Evolutionary conservation across 257 asterid species (phyloP).

Genomic region (Fraxinus americana): DNA sequence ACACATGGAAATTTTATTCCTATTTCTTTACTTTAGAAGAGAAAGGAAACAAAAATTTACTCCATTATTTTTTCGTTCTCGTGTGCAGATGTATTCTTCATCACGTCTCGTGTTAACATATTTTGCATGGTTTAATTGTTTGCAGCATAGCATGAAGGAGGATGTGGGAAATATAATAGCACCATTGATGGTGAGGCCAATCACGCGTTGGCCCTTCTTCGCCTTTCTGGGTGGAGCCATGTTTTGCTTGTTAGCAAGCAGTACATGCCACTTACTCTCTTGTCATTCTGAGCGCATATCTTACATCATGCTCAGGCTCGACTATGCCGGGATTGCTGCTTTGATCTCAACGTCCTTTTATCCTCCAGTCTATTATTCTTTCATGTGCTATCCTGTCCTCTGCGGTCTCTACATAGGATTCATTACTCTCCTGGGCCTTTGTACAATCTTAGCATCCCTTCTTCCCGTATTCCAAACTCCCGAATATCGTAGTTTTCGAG

Average conservation of each 20-base stretch:
- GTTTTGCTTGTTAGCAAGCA: slow-evolving; percentile 94
- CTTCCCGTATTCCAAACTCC: slow-evolving; percentile 87
- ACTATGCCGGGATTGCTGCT: slow-evolving; percentile 91
- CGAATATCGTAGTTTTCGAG: slow-evolving; percentile 73
- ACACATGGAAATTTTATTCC: too few species aligned
- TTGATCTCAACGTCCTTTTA: slow-evolving; percentile 90
- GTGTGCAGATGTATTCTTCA: neutral
- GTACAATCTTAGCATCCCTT: slow-evolving; percentile 69
- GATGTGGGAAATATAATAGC: slow-evolving; percentile 84
- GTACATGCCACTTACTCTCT: slow-evolving; percentile 85
- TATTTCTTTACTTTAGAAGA: too few species aligned
- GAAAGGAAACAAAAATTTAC: too few species aligned
- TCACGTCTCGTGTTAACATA: slow-evolving; percentile 11
- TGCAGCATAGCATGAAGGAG: slow-evolving; percentile 77
- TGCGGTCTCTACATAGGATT: slow-evolving; percentile 84
- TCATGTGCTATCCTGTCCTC: slow-evolving; percentile 91
- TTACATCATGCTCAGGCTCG: slow-evolving; percentile 85
- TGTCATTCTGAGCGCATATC: slow-evolving; percentile 87
- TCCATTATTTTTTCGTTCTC: neutral
- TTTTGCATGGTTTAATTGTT: slow-evolving; percentile 15
- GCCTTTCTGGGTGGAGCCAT: slow-evolving; percentile 95
- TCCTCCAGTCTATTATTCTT: slow-evolving; percentile 91
- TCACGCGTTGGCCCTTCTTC: slow-evolving; percentile 97
- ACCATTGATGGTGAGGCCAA: slow-evolving; percentile 71
- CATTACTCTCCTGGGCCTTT: slow-evolving; percentile 76